Conservation (phyloP, 495 filamentous ascomycete genomes). For the Polyplosphaeria fusca region DNA sequence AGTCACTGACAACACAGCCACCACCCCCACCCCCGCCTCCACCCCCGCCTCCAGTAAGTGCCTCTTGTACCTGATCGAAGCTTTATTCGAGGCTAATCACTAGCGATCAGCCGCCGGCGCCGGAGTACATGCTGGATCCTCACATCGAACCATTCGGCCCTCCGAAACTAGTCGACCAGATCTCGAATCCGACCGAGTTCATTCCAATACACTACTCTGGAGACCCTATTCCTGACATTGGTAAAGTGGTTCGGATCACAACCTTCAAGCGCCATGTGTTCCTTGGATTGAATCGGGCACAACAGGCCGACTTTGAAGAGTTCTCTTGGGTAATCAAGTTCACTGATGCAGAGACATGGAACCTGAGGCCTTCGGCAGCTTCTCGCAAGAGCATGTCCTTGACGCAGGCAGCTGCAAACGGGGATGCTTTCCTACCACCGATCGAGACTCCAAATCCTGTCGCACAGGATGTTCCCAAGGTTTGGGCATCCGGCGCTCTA, state of each 20-base stretch:
- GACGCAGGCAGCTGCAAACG: background rate
- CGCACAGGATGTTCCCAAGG: slow-evolving; percentile 4
- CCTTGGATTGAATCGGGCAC: slow-evolving; percentile 1
- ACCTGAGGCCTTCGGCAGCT: slow-evolving; percentile 3
- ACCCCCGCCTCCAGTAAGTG: slow-evolving; percentile 9
- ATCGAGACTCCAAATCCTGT: slow-evolving; percentile 6
- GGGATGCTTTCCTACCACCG: background rate
- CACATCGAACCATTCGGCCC: background rate
- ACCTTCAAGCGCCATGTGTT: slow-evolving; percentile 22
- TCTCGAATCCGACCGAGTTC: slow-evolving; percentile 11
- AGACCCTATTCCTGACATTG: slow-evolving; percentile 10
- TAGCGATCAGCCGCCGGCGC: slow-evolving; percentile 17
- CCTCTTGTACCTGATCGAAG: background rate
- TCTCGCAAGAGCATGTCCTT: background rate
- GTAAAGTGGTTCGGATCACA: slow-evolving; percentile 9
- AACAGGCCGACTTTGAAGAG: slow-evolving; percentile 16
- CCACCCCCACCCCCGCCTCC: slow-evolving; percentile 13
- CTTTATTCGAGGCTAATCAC: background rate
- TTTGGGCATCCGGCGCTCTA: slow-evolving; percentile 26
- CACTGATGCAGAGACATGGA: slow-evolving; percentile 5
- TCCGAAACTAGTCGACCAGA: background rate
- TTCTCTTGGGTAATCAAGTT: slow-evolving; percentile 11
- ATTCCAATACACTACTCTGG: slow-evolving; percentile 20
- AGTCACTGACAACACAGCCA: slow-evolving; percentile 4
- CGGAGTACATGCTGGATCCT: background rate